phyloP scores from a whole-genome alignment of 208 protist species.

The Trypanosoma avium region DNA sequence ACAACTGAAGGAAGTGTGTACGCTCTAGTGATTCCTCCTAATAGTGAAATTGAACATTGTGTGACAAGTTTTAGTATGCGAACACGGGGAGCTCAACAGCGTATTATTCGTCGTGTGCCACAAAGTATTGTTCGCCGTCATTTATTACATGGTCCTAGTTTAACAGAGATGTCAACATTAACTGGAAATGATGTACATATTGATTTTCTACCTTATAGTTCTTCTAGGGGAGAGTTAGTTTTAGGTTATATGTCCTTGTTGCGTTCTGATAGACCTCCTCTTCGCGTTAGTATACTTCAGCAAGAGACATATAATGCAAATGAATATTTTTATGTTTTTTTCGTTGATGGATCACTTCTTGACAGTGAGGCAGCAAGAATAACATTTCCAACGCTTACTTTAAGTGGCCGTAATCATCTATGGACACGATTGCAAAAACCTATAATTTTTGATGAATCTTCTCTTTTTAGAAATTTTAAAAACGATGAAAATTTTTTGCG shows the following conservation, averaged over 20 bases:
- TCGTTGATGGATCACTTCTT: neutral
- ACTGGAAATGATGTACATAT: slow-evolving; percentile 3
- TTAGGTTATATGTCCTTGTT: neutral
- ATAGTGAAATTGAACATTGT: slow-evolving; percentile 4
- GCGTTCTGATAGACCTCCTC: neutral
- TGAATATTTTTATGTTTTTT: neutral
- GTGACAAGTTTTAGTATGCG: neutral
- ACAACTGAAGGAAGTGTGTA: neutral
- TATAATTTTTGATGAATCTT: neutral
- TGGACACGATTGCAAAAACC: slow-evolving; percentile 5
- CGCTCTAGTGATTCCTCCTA: slow-evolving; percentile 9
- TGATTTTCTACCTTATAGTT: neutral
- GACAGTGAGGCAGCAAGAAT: neutral
- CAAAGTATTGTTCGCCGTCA: slow-evolving; percentile 13
- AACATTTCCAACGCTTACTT: neutral
- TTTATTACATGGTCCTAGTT: slow-evolving; percentile 4
- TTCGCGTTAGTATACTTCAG: neutral
- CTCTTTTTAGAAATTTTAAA: neutral
- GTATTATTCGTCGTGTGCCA: slow-evolving; percentile 3
- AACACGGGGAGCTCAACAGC: neutral
- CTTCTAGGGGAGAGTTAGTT: no score
- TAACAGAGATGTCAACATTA: slow-evolving; percentile 4
- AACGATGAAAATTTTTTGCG: neutral
- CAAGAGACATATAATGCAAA: neutral
- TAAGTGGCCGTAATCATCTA: neutral